phyloP scores from a whole-genome alignment of 2,329 filamentous ascomycete species.

The Alternaria burnsii region DNA sequence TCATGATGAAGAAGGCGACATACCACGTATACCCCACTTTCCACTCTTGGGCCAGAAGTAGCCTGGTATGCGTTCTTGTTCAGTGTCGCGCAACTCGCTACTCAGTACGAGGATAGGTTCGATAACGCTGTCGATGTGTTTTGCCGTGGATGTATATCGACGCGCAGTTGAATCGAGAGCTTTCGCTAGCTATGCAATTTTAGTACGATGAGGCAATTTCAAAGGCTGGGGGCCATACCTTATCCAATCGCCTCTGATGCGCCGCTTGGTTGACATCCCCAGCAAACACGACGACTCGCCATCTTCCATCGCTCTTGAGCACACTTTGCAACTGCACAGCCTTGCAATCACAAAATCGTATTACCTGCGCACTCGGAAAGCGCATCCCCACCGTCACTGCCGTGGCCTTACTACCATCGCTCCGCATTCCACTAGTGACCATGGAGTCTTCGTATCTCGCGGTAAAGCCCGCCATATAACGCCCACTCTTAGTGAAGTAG shows the following conservation, averaged over 20 bases:
- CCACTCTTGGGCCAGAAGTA: conserved; percentile 66
- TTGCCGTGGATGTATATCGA: conserved; percentile 54
- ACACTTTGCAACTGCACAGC: conserved; percentile 61
- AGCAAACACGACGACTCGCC: conserved; percentile 61
- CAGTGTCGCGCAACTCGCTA: conserved; percentile 58
- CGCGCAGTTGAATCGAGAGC: conserved; percentile 43
- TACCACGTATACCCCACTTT: conserved; percentile 64
- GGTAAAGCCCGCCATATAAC: conserved; percentile 69
- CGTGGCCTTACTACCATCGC: conserved; percentile 49
- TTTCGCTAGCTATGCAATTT: conserved; percentile 26
- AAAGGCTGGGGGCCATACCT: conserved; percentile 41
- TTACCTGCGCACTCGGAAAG: conserved; percentile 64
- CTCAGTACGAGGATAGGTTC: conserved; percentile 65
- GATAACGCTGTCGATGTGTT: conserved; percentile 64
- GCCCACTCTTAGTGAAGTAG: conserved; percentile 65
- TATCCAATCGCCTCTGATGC: conserved; percentile 43
- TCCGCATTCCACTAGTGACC: conserved; percentile 52
- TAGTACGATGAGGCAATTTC: background rate
- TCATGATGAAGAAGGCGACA: background rate
- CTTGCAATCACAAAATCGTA: conserved; percentile 67
- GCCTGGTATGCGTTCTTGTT: conserved; percentile 63
- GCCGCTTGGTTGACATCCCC: conserved; percentile 53
- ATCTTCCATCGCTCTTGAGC: conserved; percentile 62
- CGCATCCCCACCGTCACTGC: conserved; percentile 58
- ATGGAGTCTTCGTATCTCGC: conserved; percentile 62